Evolutionary conservation across 169 alveolate genomes (phyloP).

Genomic region (Theileria annulata): DNA sequence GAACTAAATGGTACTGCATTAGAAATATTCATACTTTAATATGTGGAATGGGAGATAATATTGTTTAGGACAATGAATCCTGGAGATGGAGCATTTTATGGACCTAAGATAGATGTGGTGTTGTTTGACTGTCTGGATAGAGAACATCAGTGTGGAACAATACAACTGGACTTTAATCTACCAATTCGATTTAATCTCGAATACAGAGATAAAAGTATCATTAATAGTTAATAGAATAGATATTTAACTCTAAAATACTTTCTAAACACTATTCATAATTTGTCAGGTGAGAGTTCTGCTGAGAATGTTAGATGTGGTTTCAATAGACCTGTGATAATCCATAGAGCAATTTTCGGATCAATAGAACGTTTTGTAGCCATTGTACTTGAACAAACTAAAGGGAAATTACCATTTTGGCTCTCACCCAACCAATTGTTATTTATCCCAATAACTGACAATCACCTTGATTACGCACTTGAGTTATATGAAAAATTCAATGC

Average conservation of each 20-base stretch:
- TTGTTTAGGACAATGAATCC: slow-evolving; percentile 83
- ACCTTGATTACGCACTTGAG: slow-evolving; percentile 87
- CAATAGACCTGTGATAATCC: slow-evolving; percentile 97
- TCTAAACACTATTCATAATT: background rate
- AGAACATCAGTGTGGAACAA: slow-evolving; percentile 98
- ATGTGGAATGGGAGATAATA: background rate
- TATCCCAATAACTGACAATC: slow-evolving; percentile 90
- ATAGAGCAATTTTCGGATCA: slow-evolving; percentile 98
- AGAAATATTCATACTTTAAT: background rate
- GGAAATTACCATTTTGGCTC: slow-evolving; percentile 99
- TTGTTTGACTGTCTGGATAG: slow-evolving; percentile 95
- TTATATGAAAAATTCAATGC: slow-evolving; percentile 58
- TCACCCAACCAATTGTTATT: slow-evolving; percentile 96
- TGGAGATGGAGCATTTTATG: slow-evolving; percentile 99
- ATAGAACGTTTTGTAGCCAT: slow-evolving; percentile 95
- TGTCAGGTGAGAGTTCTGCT: slow-evolving; percentile 18
- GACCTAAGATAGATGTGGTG: slow-evolving; percentile 98
- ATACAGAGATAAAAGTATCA: slow-evolving; percentile 90
- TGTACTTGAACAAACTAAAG: slow-evolving; percentile 95
- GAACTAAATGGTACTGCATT: slow-evolving; percentile 82
- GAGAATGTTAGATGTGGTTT: slow-evolving; percentile 79
- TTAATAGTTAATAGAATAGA: background rate
- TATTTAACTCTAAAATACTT: slow-evolving; percentile 1
- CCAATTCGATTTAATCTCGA: slow-evolving; percentile 96
- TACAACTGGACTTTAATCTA: slow-evolving; percentile 97